These are phyloP conservation scores for Zygotorulaspora danielsina DNA, from an alignment of 805 yeast genomes.

Conservation along the genomic window DNA sequence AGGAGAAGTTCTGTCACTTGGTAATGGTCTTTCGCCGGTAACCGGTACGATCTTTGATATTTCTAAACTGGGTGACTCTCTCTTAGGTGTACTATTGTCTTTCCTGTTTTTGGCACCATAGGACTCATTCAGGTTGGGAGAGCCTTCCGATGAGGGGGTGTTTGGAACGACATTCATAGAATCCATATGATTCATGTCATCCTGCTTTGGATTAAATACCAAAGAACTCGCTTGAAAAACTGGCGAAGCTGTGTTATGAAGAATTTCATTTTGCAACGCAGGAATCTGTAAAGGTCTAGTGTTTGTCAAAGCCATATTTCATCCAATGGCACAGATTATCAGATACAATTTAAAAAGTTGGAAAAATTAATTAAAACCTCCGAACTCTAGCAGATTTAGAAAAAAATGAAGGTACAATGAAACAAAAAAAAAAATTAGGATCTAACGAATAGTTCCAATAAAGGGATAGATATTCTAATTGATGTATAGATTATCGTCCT, in stretches of 20 bases:
- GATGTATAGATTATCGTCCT: constrained; percentile 5
- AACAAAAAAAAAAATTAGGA: constrained; percentile 8
- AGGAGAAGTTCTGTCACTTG: constrained; percentile 51
- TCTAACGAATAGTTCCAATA: constrained; percentile 8
- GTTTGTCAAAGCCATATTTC: constrained; percentile 58
- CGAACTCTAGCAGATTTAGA: constrained; percentile 7
- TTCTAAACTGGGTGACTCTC: constrained; percentile 26
- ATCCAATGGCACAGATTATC: constrained; percentile 3
- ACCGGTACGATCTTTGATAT: constrained; percentile 77
- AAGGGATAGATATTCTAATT: constrained; percentile 11
- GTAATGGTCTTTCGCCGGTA: constrained; percentile 69
- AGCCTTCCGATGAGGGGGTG: constrained; percentile 18
- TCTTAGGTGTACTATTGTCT: constrained; percentile 19
- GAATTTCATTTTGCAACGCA: constrained; percentile 35
- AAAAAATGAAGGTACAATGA: constrained; percentile 6
- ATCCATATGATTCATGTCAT: constrained; percentile 16
- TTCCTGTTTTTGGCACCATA: constrained; percentile 13
- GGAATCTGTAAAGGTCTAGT: constrained; percentile 60
- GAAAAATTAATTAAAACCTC: constrained; percentile 23
- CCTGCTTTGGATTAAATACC: constrained; percentile 18
- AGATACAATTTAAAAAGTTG: constrained; percentile 13
- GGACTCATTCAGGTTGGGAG: constrained; percentile 7
- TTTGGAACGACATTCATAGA: constrained; percentile 20
- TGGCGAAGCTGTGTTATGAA: constrained; percentile 34
- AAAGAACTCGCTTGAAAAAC: constrained; percentile 32